Evolutionary conservation across 257 asterid species (phyloP), one percentile per base, ranked within the genome.

Genomic region (Capsicum chinense): DNA sequence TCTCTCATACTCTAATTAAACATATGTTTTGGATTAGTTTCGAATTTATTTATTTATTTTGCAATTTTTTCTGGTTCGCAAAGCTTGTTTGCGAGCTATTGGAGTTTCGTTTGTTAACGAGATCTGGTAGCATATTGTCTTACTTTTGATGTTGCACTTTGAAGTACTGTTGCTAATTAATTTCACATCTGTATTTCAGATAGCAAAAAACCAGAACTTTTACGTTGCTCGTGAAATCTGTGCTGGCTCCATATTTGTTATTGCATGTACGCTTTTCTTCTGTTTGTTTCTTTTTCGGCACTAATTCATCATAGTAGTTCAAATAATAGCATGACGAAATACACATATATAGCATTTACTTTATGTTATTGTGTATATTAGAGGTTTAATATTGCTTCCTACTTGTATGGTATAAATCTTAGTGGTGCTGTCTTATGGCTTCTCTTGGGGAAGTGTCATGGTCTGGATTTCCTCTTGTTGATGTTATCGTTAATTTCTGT

Each of bases 251-350:
- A 52, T 37, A 76, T 76, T 26, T 76, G 48, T 76, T 76, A 76
- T 76, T 26, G 81, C 81, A 76, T 76, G 81, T 52, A 76, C 48
- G 26, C 15, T 52, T 50, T 26, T 76, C n/a, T 73, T 47, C 17
- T 47, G 76, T 71, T 44, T 48, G 80, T 73, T 47, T 47, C 39
- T 10, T 6, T 48, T 48, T 6, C 17, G 2, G 19, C 60, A 74
- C 60, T 33, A 74, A 50, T 50, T 52, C 44, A 52, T 76, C 63
- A 26, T 57, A 7, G 58, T 47, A 42, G 35, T 71, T 44, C 57
- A 47, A 9, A 44, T 57, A 47, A 71, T 17, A 47, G 58, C 35
- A 71, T 47, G 17, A 9, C 1, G 26, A 16, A 21, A 52, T 76
- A 76, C 21, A 52, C 26, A 7, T 42, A 26, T 44, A 6, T 76